phyloP scores from a whole-genome alignment of 176 grass and related monocot species.

The Oryza brachyantha region DNA sequence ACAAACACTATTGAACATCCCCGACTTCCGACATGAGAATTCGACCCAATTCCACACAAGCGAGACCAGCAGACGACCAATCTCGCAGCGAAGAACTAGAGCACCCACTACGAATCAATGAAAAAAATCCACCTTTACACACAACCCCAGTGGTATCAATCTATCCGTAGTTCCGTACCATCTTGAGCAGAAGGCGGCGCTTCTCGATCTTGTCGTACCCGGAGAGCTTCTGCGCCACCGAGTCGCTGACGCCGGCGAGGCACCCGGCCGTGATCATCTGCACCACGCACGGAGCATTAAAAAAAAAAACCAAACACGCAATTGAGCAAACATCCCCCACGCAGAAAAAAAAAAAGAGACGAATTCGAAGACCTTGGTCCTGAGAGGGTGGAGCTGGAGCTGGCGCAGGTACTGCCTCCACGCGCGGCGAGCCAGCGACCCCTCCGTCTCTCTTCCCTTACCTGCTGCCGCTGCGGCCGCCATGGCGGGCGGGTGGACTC shows the following conservation, averaged over 20 bases:
- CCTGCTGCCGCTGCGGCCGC: not conserved
- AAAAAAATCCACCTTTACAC: not conserved
- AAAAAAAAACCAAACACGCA: not conserved
- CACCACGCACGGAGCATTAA: conserved; percentile 3
- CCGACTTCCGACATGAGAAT: not conserved
- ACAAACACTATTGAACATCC: no score
- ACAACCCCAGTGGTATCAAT: not conserved
- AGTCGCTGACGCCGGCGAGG: conserved; percentile 87
- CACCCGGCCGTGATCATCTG: conserved; percentile 86
- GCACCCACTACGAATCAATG: not conserved
- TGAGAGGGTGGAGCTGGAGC: conserved; percentile 77
- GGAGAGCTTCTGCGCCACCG: conserved; percentile 90
- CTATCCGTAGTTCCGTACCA: conserved; percentile 44
- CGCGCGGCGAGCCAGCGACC: conserved; percentile 41
- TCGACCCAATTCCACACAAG: not conserved
- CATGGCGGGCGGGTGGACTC: not conserved
- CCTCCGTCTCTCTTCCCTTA: conserved; percentile 29
- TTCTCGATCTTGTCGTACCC: conserved; percentile 68
- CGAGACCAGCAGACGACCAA: not conserved
- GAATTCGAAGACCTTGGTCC: conserved; percentile 75
- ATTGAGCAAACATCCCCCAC: not conserved
- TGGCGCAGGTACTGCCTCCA: conserved; percentile 84
- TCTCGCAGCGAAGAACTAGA: not conserved
- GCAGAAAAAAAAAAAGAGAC: not conserved
- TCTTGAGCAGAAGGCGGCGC: conserved; percentile 83